Conservation (phyloP, 2,329 filamentous ascomycete species). For the Aspergillus intermedius region DNA sequence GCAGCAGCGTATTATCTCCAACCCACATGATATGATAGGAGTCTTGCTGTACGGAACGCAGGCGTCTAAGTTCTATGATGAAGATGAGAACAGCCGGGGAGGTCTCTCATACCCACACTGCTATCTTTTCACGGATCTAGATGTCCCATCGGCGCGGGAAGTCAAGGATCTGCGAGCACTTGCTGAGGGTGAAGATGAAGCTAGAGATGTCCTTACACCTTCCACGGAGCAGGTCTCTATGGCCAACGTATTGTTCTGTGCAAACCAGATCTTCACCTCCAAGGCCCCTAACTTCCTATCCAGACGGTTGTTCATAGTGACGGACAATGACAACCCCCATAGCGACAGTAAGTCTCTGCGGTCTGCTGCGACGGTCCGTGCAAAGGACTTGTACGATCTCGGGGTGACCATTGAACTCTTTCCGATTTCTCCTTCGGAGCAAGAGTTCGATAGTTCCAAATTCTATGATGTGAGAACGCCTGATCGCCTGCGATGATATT, state of each 20-base stretch:
- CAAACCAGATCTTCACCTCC: conserved; percentile 93
- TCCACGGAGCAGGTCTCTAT: conserved; percentile 67
- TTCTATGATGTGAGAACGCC: conserved; percentile 78
- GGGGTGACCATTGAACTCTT: conserved; percentile 90
- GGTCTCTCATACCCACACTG: conserved; percentile 76
- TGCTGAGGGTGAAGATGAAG: conserved; percentile 70
- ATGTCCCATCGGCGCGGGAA: conserved; percentile 78
- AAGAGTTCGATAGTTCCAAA: conserved; percentile 70
- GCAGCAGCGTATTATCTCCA: conserved; percentile 97
- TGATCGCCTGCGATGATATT: not conserved
- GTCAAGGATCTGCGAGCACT: conserved; percentile 72
- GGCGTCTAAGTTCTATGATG: conserved; percentile 69
- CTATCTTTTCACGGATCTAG: conserved; percentile 82
- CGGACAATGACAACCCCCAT: conserved; percentile 86
- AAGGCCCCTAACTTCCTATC: conserved; percentile 93
- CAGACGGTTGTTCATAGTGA: conserved; percentile 87
- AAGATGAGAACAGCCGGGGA: conserved; percentile 51
- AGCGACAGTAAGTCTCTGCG: conserved; percentile 63
- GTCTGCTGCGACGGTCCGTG: conserved; percentile 73
- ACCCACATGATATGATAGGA: conserved; percentile 95
- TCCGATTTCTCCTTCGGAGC: conserved; percentile 66
- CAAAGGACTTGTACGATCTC: conserved; percentile 91
- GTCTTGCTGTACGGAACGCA: conserved; percentile 87
- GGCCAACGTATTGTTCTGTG: conserved; percentile 86
- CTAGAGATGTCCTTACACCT: conserved; percentile 62